These are phyloP conservation scores for Ampelomyces quisqualis DNA, from an alignment of 2,329 filamentous ascomycete species.

Conservation along the genomic window DNA sequence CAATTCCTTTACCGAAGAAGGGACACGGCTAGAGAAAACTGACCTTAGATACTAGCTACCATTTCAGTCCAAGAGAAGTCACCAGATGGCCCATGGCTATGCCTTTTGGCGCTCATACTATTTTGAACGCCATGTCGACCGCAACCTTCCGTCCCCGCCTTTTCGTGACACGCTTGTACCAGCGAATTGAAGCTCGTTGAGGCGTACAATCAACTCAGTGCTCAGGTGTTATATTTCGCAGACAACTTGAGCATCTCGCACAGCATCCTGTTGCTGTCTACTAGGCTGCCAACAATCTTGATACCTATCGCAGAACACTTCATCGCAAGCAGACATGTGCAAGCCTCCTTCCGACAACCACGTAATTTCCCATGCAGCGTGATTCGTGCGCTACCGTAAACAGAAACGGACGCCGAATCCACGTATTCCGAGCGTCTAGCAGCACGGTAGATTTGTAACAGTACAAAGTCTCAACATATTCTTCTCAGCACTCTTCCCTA, in stretches of 20 bases:
- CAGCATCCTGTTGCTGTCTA: slow-evolving; percentile 46
- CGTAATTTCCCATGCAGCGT: slow-evolving; percentile 51
- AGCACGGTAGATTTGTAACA: too few species aligned
- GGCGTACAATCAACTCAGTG: slow-evolving; percentile 40
- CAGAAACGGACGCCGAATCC: too few species aligned
- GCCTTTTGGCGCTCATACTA: background rate
- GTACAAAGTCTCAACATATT: too few species aligned
- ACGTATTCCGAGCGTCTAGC: too few species aligned
- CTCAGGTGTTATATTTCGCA: slow-evolving; percentile 39
- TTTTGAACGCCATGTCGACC: slow-evolving; percentile 42
- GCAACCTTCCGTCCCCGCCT: slow-evolving; percentile 50
- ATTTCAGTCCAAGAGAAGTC: too few species aligned
- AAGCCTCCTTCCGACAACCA: slow-evolving; percentile 51
- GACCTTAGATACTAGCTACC: too few species aligned
- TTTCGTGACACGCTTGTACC: slow-evolving; percentile 49
- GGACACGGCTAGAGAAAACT: background rate
- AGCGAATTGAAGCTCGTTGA: slow-evolving; percentile 45
- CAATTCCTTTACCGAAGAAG: background rate
- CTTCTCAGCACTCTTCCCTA: too few species aligned
- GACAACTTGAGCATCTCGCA: slow-evolving; percentile 47
- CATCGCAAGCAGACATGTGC: slow-evolving; percentile 45
- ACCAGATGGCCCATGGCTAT: background rate
- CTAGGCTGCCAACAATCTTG: slow-evolving; percentile 45
- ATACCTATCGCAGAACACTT: slow-evolving; percentile 52
- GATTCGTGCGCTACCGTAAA: too few species aligned